Evolutionary conservation across 2,329 filamentous ascomycete genomes (phyloP).

Genomic region (Curvularia sp.): DNA sequence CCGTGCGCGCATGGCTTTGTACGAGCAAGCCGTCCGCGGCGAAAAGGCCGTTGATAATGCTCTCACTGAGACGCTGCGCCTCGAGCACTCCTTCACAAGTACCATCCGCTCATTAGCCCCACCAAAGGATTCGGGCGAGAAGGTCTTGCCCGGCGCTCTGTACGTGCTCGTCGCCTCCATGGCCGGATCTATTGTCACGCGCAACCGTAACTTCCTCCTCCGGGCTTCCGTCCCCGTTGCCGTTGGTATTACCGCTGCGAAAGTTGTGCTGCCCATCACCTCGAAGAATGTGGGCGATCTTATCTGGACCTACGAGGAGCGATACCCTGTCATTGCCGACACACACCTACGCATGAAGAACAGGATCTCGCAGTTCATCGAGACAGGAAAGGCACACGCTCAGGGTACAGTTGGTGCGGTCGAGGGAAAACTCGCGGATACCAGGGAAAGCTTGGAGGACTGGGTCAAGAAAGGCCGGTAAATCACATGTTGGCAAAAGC

Average conservation of each 20-base stretch:
- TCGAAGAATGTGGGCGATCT: constrained; percentile 87
- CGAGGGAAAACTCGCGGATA: constrained; percentile 79
- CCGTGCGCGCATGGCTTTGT: constrained; percentile 78
- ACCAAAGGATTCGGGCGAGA: constrained; percentile 82
- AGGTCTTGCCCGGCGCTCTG: constrained; percentile 84
- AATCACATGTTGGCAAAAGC: constrained; percentile 25
- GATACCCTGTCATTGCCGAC: constrained; percentile 81
- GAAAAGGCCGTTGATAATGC: constrained; percentile 85
- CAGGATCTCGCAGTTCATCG: constrained; percentile 71
- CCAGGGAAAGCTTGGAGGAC: constrained; percentile 78
- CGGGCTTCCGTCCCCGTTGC: constrained; percentile 77
- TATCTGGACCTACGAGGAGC: constrained; percentile 91
- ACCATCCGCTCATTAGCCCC: constrained; percentile 90
- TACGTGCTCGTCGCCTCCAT: constrained; percentile 95
- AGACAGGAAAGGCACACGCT: constrained; percentile 77
- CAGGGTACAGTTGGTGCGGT: constrained; percentile 74
- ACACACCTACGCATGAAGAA: constrained; percentile 77
- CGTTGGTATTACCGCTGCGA: constrained; percentile 82
- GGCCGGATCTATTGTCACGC: constrained; percentile 89
- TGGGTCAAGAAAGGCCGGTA: constrained; percentile 93
- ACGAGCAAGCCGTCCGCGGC: constrained; percentile 73
- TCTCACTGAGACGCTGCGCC: constrained; percentile 79
- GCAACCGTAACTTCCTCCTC: constrained; percentile 85
- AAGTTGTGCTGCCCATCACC: constrained; percentile 84
- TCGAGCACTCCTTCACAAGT: constrained; percentile 88